Conservation (phyloP, 805 yeast genomes). For the Spathaspora boniae region DNA sequence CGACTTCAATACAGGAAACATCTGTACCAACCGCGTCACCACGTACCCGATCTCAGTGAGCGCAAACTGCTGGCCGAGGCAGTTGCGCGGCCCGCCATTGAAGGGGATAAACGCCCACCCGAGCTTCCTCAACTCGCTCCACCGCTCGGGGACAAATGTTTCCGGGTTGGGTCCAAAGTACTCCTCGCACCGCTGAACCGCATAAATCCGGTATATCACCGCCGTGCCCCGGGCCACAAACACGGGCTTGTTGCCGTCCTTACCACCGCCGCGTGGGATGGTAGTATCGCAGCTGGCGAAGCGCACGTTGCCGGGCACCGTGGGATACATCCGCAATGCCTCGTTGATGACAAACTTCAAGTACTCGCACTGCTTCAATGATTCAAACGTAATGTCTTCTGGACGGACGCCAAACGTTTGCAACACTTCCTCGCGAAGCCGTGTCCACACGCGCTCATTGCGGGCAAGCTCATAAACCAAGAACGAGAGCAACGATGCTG, state of each 20-base stretch:
- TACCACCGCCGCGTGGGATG: conserved; percentile 32
- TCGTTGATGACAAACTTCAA: conserved; percentile 34
- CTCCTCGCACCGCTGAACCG: conserved; percentile 20
- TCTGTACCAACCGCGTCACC: conserved; percentile 31
- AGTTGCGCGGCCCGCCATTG: conserved; percentile 55
- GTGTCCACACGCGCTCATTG: conserved; percentile 26
- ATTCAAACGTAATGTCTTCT: conserved; percentile 29
- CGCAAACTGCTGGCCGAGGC: conserved; percentile 56
- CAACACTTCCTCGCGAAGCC: conserved; percentile 27
- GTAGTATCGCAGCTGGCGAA: conserved; percentile 26
- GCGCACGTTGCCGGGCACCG: conserved; percentile 29
- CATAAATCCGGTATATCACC: conserved; percentile 16
- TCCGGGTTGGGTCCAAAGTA: conserved; percentile 33
- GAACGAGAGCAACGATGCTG: conserved; percentile 36
- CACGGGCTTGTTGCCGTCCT: conserved; percentile 22
- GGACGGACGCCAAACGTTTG: conserved; percentile 23
- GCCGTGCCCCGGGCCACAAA: conserved; percentile 17
- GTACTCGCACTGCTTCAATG: conserved; percentile 36
- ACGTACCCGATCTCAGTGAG: conserved; percentile 48
- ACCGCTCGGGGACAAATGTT: conserved; percentile 36
- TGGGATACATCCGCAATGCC: conserved; percentile 34
- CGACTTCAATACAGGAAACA: conserved; percentile 9
- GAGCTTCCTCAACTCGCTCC: conserved; percentile 30
- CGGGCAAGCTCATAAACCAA: conserved; percentile 31
- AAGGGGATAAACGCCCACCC: conserved; percentile 52